Percentiles rank a stretch among this genome's conserved stretches.
phyloP scores from a whole-genome alignment of 2,329 filamentous ascomycete genomes.

The Xylaria sp. region DNA sequence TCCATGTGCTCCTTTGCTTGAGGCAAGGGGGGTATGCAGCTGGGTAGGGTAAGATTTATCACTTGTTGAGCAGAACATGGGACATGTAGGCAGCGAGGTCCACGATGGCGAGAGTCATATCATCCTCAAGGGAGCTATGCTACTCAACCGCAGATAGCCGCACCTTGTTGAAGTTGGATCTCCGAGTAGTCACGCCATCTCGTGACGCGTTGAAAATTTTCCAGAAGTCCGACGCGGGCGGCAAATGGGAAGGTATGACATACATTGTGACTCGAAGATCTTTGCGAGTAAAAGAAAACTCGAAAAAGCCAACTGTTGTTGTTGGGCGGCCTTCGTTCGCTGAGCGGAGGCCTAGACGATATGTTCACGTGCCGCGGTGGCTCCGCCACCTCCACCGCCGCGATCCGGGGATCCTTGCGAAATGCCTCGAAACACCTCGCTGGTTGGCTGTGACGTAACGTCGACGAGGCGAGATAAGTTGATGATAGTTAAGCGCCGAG shows the following conservation, averaged over 20 bases:
- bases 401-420: conserved; percentile 26
- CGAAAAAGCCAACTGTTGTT: conserved; percentile 1
- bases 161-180: not conserved
- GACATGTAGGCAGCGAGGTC: conserved; percentile 9
- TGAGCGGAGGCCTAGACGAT: not conserved
- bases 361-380: conserved; percentile 22
- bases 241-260: not conserved
- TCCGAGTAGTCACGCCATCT: conserved; percentile 7
- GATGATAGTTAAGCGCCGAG: not conserved
- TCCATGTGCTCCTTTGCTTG: not conserved
- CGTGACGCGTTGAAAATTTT: conserved; percentile 15
- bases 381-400: conserved; percentile 28
- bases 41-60: not conserved
- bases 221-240: not conserved
- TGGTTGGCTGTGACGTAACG: conserved; percentile 7
- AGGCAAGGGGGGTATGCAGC: conserved; percentile 6
- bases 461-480: not conserved
- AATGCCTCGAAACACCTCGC: conserved; percentile 2
- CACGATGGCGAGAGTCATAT: conserved; percentile 18
- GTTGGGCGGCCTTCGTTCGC: not conserved
- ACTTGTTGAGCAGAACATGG: not conserved
- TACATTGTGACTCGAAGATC: conserved; percentile 12
- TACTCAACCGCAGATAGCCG: conserved; percentile 25
- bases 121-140: not conserved
- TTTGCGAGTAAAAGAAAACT: not conserved